A percentile compares a stretch with the other conserved stretches of the same genome.
phyloP scores from a whole-genome alignment of 176 grass and related monocot species.

The Typha latifolia region DNA sequence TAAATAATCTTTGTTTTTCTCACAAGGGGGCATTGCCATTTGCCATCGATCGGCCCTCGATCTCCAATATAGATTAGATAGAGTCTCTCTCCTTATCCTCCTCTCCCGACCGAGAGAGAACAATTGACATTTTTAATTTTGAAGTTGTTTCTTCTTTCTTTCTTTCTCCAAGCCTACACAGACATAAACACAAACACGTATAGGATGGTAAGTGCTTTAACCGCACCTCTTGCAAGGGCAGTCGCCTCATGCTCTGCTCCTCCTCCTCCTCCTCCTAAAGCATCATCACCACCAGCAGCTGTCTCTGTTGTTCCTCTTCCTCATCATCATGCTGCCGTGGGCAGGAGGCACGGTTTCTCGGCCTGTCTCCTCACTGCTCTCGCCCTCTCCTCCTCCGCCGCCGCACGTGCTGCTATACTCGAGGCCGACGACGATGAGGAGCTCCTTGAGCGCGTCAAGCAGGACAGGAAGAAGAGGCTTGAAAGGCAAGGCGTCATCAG shows the following conservation, averaged over 20 bases:
- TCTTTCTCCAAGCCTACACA: too few species aligned
- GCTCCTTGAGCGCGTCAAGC: constrained; percentile 73
- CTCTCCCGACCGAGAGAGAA: too few species aligned
- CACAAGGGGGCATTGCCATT: too few species aligned
- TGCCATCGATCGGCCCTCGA: too few species aligned
- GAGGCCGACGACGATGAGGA: constrained; percentile 84
- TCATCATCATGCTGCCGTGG: constrained; percentile 7
- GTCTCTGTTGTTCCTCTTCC: not conserved
- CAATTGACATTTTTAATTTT: too few species aligned
- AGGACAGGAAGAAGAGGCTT: constrained; percentile 76
- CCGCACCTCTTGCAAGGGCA: not conserved
- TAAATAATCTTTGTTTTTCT: too few species aligned
- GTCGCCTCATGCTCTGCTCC: not conserved
- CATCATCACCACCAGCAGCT: not conserved
- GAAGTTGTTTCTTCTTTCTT: too few species aligned
- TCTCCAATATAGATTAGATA: too few species aligned
- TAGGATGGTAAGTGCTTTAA: not conserved
- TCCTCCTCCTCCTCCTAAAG: not conserved
- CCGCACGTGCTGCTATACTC: constrained; percentile 42
- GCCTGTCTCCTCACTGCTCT: constrained; percentile 38
- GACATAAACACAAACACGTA: too few species aligned
- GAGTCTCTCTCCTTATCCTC: too few species aligned
- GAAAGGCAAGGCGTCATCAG: constrained; percentile 73
- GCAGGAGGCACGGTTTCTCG: constrained; percentile 30
- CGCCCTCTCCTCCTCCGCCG: constrained; percentile 14